Percentiles rank a stretch among this genome's conserved stretches.
These are phyloP conservation scores for Talaromyces sp. DNA, from an alignment of 2,329 filamentous ascomycete species.

Conservation along the genomic window DNA sequence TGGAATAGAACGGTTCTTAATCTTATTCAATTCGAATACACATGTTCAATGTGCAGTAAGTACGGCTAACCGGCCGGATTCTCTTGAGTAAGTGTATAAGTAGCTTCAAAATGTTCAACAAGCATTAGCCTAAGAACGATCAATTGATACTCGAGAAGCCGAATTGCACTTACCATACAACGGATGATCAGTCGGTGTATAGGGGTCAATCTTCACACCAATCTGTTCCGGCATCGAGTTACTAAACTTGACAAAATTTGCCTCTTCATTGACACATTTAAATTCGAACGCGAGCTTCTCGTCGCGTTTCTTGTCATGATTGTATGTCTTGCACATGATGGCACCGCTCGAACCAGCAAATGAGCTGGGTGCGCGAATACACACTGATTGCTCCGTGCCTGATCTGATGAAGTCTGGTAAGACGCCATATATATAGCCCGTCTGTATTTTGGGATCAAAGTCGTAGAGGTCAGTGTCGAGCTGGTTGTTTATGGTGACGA, in stretches of 20 bases:
- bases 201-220: conserved; percentile 6
- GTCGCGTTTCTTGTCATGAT: neutral
- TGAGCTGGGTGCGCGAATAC: conserved; percentile 2
- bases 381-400: conserved; percentile 3
- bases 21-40: neutral
- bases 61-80: neutral
- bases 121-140: neutral
- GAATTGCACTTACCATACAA: conserved; percentile 6
- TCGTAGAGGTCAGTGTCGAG: conserved; percentile 8
- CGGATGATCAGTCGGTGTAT: conserved; percentile 9
- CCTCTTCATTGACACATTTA: conserved; percentile 4
- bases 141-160: neutral
- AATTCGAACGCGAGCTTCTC: conserved; percentile 6
- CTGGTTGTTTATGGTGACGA: conserved; percentile 8
- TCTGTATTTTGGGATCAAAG: conserved; percentile 1
- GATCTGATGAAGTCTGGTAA: conserved; percentile 3
- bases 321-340: conserved; percentile 4
- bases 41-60: neutral
- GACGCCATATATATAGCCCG: conserved; percentile 2
- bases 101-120: conserved; percentile 1
- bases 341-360: conserved; percentile 7
- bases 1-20: neutral
- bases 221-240: conserved; percentile 5
- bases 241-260: conserved; percentile 9
- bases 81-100: conserved; percentile 3